These are phyloP conservation scores for Penicillium ucsense DNA, from an alignment of 495 filamentous ascomycete genomes.

Conservation along the genomic window DNA sequence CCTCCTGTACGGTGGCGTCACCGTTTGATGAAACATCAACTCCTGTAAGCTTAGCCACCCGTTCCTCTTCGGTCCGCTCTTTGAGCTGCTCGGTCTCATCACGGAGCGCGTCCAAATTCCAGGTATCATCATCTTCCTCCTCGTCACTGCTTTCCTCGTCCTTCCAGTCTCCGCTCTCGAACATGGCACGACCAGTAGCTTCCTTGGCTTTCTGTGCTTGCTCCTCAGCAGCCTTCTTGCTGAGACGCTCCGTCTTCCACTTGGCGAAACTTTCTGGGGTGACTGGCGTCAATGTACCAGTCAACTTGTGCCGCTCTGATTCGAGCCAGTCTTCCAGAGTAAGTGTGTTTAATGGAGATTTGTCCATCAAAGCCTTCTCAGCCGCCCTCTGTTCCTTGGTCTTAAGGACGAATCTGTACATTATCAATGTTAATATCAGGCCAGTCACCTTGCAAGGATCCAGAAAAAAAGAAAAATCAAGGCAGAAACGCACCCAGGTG, in stretches of 20 bases:
- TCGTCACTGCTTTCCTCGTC: constrained; percentile 52
- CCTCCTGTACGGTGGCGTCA: constrained; percentile 17
- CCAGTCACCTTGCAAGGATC: not conserved
- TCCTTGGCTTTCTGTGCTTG: constrained; percentile 85
- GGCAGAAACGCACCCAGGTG: constrained; percentile 61
- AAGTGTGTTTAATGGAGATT: constrained; percentile 85
- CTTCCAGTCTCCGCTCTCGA: constrained; percentile 92
- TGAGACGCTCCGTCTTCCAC: constrained; percentile 89
- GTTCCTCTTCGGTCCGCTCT: constrained; percentile 35
- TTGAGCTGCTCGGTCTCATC: constrained; percentile 57
- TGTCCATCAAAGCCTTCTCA: constrained; percentile 96
- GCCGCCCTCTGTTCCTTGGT: constrained; percentile 94
- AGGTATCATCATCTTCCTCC: constrained; percentile 43
- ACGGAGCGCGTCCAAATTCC: constrained; percentile 70
- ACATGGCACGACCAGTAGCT: constrained; percentile 85
- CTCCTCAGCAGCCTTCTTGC: constrained; percentile 92
- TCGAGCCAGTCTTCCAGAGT: constrained; percentile 97
- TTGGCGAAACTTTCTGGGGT: constrained; percentile 83
- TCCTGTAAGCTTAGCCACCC: constrained; percentile 28
- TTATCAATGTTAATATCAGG: constrained; percentile 11
- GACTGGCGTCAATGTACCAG: constrained; percentile 83
- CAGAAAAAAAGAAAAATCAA: not conserved
- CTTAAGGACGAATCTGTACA: constrained; percentile 78
- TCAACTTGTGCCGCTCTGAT: constrained; percentile 86
- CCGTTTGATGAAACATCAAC: constrained; percentile 13